A percentile compares a stretch with the other conserved stretches of the same genome.
These are phyloP conservation scores for Solanum rostratum DNA, from an alignment of 257 asterid genomes.

Conservation along the genomic window DNA sequence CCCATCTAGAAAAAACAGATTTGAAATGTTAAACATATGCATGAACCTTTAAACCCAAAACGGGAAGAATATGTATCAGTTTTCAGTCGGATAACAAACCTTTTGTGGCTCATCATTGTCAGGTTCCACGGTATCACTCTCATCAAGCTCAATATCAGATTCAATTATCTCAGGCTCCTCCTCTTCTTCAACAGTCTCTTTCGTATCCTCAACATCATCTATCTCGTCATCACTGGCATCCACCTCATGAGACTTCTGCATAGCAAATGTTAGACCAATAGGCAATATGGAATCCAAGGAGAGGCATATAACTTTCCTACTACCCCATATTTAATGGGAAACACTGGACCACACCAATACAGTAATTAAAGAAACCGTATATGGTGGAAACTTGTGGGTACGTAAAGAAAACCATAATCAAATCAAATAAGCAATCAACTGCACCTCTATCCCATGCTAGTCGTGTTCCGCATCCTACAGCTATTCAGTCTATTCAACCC, in stretches of 20 bases:
- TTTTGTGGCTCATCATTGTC: constrained; percentile 82
- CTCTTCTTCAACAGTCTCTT: constrained; percentile 26
- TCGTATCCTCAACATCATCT: constrained; percentile 31
- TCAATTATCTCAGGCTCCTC: constrained; percentile 86
- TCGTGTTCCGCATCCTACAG: background rate
- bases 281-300: background rate
- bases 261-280: background rate
- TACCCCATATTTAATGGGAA: background rate
- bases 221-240: constrained; percentile 75
- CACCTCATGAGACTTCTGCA: constrained; percentile 46
- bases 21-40: background rate
- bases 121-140: constrained; percentile 68
- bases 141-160: constrained; percentile 88
- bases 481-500: background rate
- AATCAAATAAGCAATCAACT: background rate
- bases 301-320: background rate
- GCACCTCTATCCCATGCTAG: background rate
- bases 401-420: background rate
- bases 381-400: background rate
- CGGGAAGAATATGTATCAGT: background rate
- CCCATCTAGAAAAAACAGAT: constrained; percentile 56
- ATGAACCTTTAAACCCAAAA: background rate
- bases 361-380: background rate
- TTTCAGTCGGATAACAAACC: constrained; percentile 18
- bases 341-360: background rate